These are phyloP conservation scores for Cercospora canescens DNA, from an alignment of 2,329 filamentous ascomycete genomes.

Conservation along the genomic window DNA sequence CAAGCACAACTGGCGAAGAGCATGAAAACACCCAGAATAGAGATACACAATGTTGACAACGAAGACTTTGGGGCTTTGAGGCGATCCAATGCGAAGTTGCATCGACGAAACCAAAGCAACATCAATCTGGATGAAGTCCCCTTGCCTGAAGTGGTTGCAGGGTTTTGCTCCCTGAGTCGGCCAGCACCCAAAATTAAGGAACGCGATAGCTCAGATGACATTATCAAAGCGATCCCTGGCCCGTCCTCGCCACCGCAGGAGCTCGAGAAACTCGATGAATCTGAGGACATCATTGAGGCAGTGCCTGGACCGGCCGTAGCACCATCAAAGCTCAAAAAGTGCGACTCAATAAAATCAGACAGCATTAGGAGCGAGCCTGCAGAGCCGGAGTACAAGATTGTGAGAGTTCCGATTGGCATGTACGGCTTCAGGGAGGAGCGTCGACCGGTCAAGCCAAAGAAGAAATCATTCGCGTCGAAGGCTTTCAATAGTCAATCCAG, in stretches of 20 bases:
- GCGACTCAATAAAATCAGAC: background rate
- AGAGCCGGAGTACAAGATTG: conserved; percentile 2
- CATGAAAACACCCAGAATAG: background rate
- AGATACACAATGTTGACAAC: background rate
- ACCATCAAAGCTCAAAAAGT: background rate
- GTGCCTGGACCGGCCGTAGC: background rate
- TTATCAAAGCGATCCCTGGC: background rate
- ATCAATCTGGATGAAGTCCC: background rate
- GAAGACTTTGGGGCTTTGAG: background rate
- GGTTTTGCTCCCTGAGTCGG: background rate
- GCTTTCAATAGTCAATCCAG: background rate
- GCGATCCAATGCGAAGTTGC: conserved; percentile 8
- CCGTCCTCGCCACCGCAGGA: background rate
- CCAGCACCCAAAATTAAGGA: background rate
- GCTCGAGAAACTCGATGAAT: background rate
- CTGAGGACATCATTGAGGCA: background rate
- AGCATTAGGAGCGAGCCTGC: background rate
- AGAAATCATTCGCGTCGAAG: background rate
- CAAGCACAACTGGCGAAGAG: conserved; percentile 6
- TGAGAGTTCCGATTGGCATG: conserved; percentile 14
- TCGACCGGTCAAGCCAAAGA: conserved; percentile 3
- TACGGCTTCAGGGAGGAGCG: conserved; percentile 8
- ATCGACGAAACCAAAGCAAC: conserved; percentile 1
- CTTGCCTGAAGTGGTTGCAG: background rate
- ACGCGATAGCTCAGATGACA: background rate